Conservation (phyloP, 2,329 filamentous ascomycete species). For the Fusarium heterosporum region DNA sequence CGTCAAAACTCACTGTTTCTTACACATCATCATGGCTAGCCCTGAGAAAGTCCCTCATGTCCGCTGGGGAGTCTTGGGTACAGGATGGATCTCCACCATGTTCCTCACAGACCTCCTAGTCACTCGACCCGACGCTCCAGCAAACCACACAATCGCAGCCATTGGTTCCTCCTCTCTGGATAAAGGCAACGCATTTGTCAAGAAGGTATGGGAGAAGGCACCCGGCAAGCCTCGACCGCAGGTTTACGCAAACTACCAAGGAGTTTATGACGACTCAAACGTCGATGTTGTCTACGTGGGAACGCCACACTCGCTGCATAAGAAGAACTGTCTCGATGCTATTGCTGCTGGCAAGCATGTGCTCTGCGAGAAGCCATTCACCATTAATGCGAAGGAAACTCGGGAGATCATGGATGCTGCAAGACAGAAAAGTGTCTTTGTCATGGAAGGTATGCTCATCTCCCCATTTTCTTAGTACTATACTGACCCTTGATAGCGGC, state of each 20-base stretch:
- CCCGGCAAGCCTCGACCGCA: constrained; percentile 3
- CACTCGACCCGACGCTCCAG: constrained; percentile 11
- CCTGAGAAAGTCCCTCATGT: background rate
- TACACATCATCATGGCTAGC: background rate
- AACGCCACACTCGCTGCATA: constrained; percentile 59
- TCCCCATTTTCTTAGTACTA: rapidly evolving
- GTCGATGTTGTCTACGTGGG: constrained; percentile 61
- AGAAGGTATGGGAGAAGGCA: constrained; percentile 16
- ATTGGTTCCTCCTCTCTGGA: constrained; percentile 7
- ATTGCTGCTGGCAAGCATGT: constrained; percentile 58
- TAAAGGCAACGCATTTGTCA: constrained; percentile 1
- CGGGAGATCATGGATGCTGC: constrained; percentile 17
- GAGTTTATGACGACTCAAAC: constrained; percentile 55
- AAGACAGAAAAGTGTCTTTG: constrained; percentile 12
- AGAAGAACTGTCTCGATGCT: constrained; percentile 57
- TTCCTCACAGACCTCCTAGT: constrained; percentile 13
- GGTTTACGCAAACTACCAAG: constrained; percentile 44
- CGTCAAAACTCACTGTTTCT: constrained; percentile 24
- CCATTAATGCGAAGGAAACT: constrained; percentile 33
- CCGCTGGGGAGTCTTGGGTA: constrained; percentile 26
- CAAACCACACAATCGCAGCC: constrained; percentile 8
- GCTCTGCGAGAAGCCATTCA: constrained; percentile 60
- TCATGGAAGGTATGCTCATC: constrained; percentile 19
- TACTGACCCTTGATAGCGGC: constrained; percentile 8
- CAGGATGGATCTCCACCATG: constrained; percentile 34